Percentiles rank a stretch among this genome's conserved stretches.
Conservation (phyloP, 257 asterid species). For the Jasminum sambac region DNA sequence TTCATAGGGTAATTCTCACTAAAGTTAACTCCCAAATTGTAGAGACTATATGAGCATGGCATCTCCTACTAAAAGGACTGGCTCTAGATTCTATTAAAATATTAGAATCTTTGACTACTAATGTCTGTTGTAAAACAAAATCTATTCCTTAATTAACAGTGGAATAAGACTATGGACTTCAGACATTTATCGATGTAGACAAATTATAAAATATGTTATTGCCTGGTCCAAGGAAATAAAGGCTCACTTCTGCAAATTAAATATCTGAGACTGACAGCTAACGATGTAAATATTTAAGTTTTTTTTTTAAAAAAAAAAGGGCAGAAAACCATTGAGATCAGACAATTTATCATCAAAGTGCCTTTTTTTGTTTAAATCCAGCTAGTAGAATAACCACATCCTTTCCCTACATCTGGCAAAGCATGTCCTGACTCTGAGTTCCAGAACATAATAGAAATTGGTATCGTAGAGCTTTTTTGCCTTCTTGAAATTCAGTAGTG, state of each 20-base stretch:
- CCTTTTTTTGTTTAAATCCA: not conserved
- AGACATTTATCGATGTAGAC: not conserved
- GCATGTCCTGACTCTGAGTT: not conserved
- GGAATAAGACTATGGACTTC: not conserved
- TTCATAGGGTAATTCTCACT: not conserved
- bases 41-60: not conserved
- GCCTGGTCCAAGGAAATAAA: not conserved
- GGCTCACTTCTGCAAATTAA: not conserved
- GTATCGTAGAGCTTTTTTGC: not conserved
- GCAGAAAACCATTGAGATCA: not conserved
- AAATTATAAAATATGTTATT: too few species aligned
- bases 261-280: not conserved
- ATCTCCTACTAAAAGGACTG: not conserved
- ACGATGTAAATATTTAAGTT: too few species aligned
- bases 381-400: not conserved
- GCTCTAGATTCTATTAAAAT: not conserved
- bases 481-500: not conserved
- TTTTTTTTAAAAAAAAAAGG: too few species aligned
- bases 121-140: not conserved
- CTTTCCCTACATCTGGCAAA: not conserved
- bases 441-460: not conserved
- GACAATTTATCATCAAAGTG: not conserved
- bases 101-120: not conserved
- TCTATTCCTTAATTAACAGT: not conserved
- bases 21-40: not conserved